Evolutionary conservation across 2,329 filamentous ascomycete species (phyloP), one percentile per base, ranked within the genome.

Genomic region (Penicillium sp.): DNA sequence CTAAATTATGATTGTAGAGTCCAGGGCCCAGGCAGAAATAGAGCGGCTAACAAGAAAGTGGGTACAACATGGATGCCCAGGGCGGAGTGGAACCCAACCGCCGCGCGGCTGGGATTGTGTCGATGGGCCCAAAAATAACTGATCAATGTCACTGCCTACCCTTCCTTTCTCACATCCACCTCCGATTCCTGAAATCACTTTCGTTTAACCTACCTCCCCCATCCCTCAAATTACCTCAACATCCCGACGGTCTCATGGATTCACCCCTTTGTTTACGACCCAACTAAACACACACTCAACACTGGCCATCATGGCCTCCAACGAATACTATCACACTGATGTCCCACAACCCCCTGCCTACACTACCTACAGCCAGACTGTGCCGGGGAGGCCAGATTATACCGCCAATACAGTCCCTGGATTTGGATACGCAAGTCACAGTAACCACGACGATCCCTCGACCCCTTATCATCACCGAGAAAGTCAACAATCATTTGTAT

Each of bases 261-360:
- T 22, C 33, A n/a, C 33, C 22, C 5, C 22, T 31, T 10, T 40
- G 36, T 16, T 28, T 28, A 11, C 13, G 33, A 27, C 40, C 29
- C 14, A n/a, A 27, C 29, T 30, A 40, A 28, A 25, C 27, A 35
- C 29, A 39, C 8, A 39, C 19, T 36, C 35, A 41, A 41, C 39
- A 36, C 52, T 31, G 46, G 52, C 55, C 67, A 75, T 45, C 60
- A 85, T 86, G 83, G 78, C 82, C 37, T 75, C 80, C 56, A 79
- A 83, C 72, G 80, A 86, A 61, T 88, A 88, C 71, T 87, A 87
- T 71, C 75, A 77, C 58, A 65, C 59, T 53, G 72, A 72, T 55
- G 65, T 67, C 41, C 63, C 59, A 29, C 52, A 60, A 36, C 63
- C 66, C 12, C 62, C 64, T 22, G 56, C 56, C n/a, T 68, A 68